A percentile compares a stretch with the other conserved stretches of the same genome.
These are phyloP conservation scores for Kwoniella sp. DNA, from an alignment of 768 basidiomycete genomes.

Conservation along the genomic window DNA sequence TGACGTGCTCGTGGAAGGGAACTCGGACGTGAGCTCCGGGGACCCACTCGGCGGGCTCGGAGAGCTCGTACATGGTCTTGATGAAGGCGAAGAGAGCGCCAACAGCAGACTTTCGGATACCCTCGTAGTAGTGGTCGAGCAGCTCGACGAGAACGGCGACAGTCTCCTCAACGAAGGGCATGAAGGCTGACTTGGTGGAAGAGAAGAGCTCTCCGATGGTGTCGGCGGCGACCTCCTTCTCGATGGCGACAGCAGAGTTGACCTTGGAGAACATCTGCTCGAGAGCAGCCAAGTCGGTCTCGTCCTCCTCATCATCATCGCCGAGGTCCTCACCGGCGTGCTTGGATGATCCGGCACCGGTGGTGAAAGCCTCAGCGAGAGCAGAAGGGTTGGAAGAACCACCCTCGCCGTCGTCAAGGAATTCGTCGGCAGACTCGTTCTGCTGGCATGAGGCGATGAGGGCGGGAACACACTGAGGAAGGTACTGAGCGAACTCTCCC, in stretches of 20 bases:
- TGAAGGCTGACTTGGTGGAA: conserved; percentile 74
- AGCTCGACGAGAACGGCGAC: conserved; percentile 68
- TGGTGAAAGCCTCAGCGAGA: conserved; percentile 54
- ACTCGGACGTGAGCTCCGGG: conserved; percentile 59
- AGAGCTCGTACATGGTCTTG: conserved; percentile 84
- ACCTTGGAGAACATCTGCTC: conserved; percentile 67
- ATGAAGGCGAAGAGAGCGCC: conserved; percentile 83
- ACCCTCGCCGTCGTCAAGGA: conserved; percentile 45
- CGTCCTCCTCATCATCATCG: conserved; percentile 60
- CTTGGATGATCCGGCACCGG: conserved; percentile 65
- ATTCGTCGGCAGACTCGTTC: conserved; percentile 67
- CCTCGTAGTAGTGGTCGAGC: conserved; percentile 91
- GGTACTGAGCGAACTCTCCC: conserved; percentile 84
- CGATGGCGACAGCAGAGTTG: conserved; percentile 92
- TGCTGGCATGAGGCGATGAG: conserved; percentile 78
- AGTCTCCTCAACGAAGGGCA: conserved; percentile 81
- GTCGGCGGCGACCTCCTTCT: conserved; percentile 98
- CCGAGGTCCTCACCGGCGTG: conserved; percentile 62
- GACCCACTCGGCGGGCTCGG: conserved; percentile 74
- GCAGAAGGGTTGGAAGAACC: conserved; percentile 52
- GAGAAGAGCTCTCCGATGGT: conserved; percentile 87
- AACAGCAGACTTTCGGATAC: conserved; percentile 88
- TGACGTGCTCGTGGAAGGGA: conserved; percentile 60
- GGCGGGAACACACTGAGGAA: conserved; percentile 78
- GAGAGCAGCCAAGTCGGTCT: conserved; percentile 61